Evolutionary conservation across 495 filamentous ascomycete genomes (phyloP).

Genomic region (Arthonia radiata): DNA sequence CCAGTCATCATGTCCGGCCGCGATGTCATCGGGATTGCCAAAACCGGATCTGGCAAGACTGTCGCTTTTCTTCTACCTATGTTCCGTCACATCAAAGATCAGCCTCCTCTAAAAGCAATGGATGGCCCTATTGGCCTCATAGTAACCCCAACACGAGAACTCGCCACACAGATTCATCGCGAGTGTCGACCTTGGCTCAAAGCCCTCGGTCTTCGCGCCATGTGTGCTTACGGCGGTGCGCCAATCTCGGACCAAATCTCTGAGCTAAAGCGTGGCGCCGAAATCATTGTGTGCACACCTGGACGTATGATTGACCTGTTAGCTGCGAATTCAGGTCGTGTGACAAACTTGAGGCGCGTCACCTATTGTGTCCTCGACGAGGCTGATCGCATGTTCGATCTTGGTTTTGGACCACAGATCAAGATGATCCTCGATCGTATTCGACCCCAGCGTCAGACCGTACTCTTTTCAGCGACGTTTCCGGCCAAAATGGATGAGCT

Average conservation of each 20-base stretch:
- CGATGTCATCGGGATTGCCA: slow-evolving; percentile 89
- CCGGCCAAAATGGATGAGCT: slow-evolving; percentile 81
- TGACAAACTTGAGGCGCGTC: slow-evolving; percentile 70
- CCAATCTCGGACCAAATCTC: slow-evolving; percentile 97
- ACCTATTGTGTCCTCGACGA: slow-evolving; percentile 92
- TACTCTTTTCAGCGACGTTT: slow-evolving; percentile 91
- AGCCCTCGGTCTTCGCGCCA: slow-evolving; percentile 61
- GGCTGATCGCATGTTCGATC: slow-evolving; percentile 98
- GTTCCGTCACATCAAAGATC: slow-evolving; percentile 95
- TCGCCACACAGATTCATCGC: slow-evolving; percentile 81
- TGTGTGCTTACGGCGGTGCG: slow-evolving; percentile 88
- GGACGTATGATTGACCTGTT: slow-evolving; percentile 95
- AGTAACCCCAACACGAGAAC: slow-evolving; percentile 84
- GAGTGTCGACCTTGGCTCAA: slow-evolving; percentile 89
- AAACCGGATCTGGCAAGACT: slow-evolving; percentile 98
- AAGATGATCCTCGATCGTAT: slow-evolving; percentile 88
- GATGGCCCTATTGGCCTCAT: slow-evolving; percentile 78
- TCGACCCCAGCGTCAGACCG: slow-evolving; percentile 74
- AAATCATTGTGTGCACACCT: slow-evolving; percentile 86
- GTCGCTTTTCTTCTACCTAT: slow-evolving; percentile 86
- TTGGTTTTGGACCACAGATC: slow-evolving; percentile 97
- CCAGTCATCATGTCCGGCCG: slow-evolving; percentile 89
- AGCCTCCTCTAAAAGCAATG: slow-evolving; percentile 51
- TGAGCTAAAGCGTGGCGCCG: slow-evolving; percentile 79
- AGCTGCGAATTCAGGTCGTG: slow-evolving; percentile 72